phyloP scores from a whole-genome alignment of 306 rosid genomes.

The Fagus crenata region DNA sequence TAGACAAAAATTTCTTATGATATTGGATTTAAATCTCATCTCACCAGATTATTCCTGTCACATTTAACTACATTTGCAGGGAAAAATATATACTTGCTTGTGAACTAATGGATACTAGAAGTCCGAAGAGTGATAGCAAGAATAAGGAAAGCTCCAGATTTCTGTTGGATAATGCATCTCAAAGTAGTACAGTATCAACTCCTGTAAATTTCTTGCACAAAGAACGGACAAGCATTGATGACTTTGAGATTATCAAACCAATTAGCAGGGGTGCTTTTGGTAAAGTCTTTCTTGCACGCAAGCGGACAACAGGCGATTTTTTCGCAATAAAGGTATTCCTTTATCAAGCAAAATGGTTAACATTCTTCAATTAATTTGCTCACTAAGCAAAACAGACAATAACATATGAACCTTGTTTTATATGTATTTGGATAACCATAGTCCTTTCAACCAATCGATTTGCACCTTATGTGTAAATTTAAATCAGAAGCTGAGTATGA shows the following conservation, averaged over 20 bases:
- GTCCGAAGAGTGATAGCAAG: conserved; percentile 8
- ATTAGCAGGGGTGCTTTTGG: conserved; percentile 20
- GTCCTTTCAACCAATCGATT: not conserved
- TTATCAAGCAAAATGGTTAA: not conserved
- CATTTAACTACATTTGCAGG: conserved; percentile 4
- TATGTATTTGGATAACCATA: not conserved
- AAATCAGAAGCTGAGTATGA: too few relatives aligned
- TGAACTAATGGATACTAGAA: conserved; percentile 8
- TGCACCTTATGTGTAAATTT: too few relatives aligned
- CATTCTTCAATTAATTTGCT: not conserved
- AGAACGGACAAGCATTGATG: conserved; percentile 15
- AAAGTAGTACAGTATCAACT: not conserved
- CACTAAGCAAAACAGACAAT: not conserved
- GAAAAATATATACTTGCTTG: conserved; percentile 14
- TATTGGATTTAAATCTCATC: not conserved
- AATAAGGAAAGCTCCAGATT: conserved; percentile 2
- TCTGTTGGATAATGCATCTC: conserved; percentile 10
- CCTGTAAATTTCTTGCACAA: not conserved
- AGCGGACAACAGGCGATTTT: conserved; percentile 15
- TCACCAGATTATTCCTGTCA: not conserved
- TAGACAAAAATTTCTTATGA: not conserved
- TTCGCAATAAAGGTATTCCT: conserved; percentile 10
- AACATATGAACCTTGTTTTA: not conserved
- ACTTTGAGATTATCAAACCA: conserved; percentile 17
- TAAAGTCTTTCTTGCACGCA: conserved; percentile 15